Conservation (phyloP, 2,329 filamentous ascomycete genomes). For the Calonectria hongkongensis region DNA sequence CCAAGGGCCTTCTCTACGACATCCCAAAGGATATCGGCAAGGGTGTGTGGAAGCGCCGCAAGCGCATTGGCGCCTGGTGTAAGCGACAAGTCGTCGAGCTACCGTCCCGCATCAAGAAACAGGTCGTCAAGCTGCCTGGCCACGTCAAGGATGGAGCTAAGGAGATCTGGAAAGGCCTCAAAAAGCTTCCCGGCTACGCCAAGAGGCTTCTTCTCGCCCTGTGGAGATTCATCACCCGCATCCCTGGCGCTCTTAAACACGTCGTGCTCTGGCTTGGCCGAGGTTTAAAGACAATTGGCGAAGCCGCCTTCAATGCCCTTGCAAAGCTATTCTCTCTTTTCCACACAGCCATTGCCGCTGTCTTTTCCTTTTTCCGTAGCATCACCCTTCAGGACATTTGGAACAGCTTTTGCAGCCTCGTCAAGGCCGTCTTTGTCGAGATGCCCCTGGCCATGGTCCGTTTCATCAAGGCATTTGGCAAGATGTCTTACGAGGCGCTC, state of each 20-base stretch:
- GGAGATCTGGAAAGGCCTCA: conserved; percentile 46
- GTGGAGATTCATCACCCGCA: conserved; percentile 47
- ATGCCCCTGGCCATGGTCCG: conserved; percentile 54
- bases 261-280: conserved; percentile 57
- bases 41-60: conserved; percentile 52
- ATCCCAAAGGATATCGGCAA: conserved; percentile 48
- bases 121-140: conserved; percentile 44
- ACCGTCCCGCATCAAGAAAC: conserved; percentile 52
- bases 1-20: conserved; percentile 55
- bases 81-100: conserved; percentile 53
- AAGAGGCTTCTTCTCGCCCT: conserved; percentile 34
- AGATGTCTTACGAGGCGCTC: conserved; percentile 54
- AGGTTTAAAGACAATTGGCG: conserved; percentile 53
- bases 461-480: conserved; percentile 37
- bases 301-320: conserved; percentile 52
- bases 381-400: conserved; percentile 64
- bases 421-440: conserved; percentile 57
- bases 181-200: conserved; percentile 43
- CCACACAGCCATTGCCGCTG: conserved; percentile 60
- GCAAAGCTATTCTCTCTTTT: conserved; percentile 57
- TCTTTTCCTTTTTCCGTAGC: conserved; percentile 58
- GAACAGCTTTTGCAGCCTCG: conserved; percentile 59
- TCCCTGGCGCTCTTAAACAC: conserved; percentile 53
- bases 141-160: conserved; percentile 37
- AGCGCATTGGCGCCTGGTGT: conserved; percentile 57